Conservation (phyloP, 2,329 filamentous ascomycete species). For the Trichophyton verrucosum region DNA sequence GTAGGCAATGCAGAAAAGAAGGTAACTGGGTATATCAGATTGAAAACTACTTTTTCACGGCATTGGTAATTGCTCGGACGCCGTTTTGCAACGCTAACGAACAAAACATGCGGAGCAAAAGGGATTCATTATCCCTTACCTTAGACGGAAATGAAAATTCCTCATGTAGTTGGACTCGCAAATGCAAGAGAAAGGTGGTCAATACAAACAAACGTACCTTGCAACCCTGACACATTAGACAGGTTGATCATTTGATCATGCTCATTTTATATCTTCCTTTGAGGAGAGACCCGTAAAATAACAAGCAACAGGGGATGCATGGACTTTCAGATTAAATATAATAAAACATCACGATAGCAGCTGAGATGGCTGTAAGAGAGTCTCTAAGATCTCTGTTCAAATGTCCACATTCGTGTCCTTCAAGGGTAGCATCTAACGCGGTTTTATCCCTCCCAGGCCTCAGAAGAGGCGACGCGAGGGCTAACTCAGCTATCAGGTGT, state of each 20-base stretch:
- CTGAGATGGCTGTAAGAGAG: constrained; percentile 3
- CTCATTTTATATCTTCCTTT: too few species aligned
- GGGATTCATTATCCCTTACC: neutral
- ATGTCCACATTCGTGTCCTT: constrained; percentile 25
- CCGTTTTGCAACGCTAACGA: constrained; percentile 14
- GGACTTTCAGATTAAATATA: too few species aligned
- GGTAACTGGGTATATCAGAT: constrained; percentile 21
- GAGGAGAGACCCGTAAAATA: too few species aligned
- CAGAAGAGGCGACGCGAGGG: constrained; percentile 18
- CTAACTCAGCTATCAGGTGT: constrained; percentile 20
- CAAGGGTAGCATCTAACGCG: constrained; percentile 12
- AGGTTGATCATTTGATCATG: too few species aligned
- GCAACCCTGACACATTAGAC: neutral
- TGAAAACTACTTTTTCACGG: constrained; percentile 35
- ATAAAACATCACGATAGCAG: too few species aligned
- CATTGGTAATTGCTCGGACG: constrained; percentile 27
- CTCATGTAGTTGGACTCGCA: neutral
- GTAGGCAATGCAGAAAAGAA: neutral
- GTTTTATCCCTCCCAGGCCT: constrained; percentile 27
- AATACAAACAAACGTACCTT: neutral
- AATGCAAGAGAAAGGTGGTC: neutral
- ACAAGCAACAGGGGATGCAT: too few species aligned
- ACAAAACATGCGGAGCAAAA: constrained; percentile 14
- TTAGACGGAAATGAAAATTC: neutral
- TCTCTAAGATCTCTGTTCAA: constrained; percentile 40